Percentiles rank a stretch among this genome's conserved stretches.
Conservation (phyloP, 1,139 yeast species). For the Lodderomyces jiufengensis region DNA sequence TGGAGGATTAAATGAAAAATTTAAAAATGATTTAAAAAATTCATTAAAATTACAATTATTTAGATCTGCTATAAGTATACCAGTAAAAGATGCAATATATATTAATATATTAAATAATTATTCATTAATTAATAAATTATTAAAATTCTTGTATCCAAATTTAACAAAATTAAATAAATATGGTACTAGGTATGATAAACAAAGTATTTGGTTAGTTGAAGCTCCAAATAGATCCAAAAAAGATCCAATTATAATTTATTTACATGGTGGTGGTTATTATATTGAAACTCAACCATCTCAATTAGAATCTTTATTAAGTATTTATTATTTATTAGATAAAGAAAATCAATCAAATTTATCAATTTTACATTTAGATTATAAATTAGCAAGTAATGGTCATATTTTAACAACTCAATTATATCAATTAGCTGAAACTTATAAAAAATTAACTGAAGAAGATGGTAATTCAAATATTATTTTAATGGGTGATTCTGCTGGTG, state of each 20-base stretch:
- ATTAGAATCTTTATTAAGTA: constrained; percentile 26
- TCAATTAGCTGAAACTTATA: constrained; percentile 32
- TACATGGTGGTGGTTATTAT: constrained; percentile 46
- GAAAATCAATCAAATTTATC: constrained; percentile 25
- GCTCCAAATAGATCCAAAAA: constrained; percentile 18
- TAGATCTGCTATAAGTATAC: constrained; percentile 9
- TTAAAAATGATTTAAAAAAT: constrained; percentile 5
- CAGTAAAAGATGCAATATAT: constrained; percentile 8
- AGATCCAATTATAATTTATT: constrained; percentile 37
- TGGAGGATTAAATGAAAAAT: constrained; percentile 12
- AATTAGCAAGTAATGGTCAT: constrained; percentile 29
- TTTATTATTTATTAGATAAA: constrained; percentile 29
- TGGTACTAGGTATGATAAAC: constrained; percentile 32
- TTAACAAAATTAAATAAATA: constrained; percentile 23
- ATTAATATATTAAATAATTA: constrained; percentile 2
- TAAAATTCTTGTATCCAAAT: constrained; percentile 6
- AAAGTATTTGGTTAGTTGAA: constrained; percentile 37
- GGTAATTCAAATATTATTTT: constrained; percentile 31
- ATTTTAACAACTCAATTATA: constrained; percentile 33
- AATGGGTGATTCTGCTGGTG: constrained; percentile 46
- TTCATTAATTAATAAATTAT: constrained; percentile 7
- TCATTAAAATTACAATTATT: constrained; percentile 9
- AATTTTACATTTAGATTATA: constrained; percentile 37
- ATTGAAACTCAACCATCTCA: constrained; percentile 34
- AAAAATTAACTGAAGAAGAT: constrained; percentile 17